phyloP scores from a whole-genome alignment of 2,329 filamentous ascomycete species.

The Capronia coronata region DNA sequence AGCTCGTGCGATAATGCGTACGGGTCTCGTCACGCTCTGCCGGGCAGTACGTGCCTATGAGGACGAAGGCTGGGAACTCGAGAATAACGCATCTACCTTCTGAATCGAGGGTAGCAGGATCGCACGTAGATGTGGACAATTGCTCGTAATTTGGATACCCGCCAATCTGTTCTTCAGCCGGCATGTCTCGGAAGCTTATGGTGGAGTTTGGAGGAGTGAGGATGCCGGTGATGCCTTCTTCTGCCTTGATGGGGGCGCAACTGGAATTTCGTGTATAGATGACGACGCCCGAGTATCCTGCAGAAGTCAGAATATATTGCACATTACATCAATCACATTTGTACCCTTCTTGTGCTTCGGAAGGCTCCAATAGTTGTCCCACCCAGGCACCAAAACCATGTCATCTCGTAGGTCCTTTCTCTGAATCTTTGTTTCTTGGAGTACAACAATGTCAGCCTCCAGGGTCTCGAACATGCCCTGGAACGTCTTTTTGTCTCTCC shows the following conservation, averaged over 20 bases:
- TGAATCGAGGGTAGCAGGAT: conserved; percentile 70
- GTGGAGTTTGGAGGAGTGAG: conserved; percentile 66
- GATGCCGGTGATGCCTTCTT: conserved; percentile 86
- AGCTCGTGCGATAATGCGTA: conserved; percentile 73
- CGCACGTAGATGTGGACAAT: conserved; percentile 54
- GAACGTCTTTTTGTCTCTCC: conserved; percentile 64
- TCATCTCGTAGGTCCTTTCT: conserved; percentile 86
- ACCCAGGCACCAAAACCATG: conserved; percentile 89
- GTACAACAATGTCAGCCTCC: conserved; percentile 84
- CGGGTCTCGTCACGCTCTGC: conserved; percentile 79
- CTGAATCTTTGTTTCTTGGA: conserved; percentile 96
- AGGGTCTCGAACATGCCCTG: conserved; percentile 91
- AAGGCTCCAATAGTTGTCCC: conserved; percentile 94
- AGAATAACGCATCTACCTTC: conserved; percentile 88
- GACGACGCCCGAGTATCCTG: conserved; percentile 90
- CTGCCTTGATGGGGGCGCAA: conserved; percentile 79
- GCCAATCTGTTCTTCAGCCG: conserved; percentile 69
- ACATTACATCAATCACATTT: not conserved
- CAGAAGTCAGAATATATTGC: conserved; percentile 10
- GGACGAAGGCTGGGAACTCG: conserved; percentile 90
- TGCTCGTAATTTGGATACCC: conserved; percentile 73
- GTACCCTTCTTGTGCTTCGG: conserved; percentile 88
- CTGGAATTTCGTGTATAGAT: conserved; percentile 86
- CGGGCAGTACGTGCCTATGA: conserved; percentile 87
- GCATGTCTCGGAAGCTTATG: conserved; percentile 66